Evolutionary conservation across 768 basidiomycete species (phyloP), one percentile per base, ranked within the genome.

Genomic region (Boletus huronensis): DNA sequence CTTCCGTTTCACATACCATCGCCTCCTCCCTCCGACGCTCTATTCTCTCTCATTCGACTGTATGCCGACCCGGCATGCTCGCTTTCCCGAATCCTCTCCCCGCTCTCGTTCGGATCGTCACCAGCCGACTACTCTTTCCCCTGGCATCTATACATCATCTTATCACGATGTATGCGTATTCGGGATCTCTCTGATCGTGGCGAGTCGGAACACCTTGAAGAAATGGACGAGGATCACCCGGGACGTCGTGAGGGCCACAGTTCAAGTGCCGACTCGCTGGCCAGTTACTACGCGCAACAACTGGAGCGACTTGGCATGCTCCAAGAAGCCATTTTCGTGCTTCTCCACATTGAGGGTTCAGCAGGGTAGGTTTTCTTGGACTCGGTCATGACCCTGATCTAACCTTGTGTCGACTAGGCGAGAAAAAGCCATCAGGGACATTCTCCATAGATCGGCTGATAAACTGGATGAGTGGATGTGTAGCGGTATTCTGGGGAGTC

Each of bases 71-170:
- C 87, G 3, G 79, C 82, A 10, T 82, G 78, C 60, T 89, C 82
- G 40, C 80, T 82, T 49, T 95, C 81, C 50, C 84, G 77, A 35
- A 77, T 85, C 3, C 82, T 95, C 9, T 72, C 79, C 11, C 88
- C 94, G 0, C 73, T 85, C 8, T 90, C 90, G 23, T 92, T 89
- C 59, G 80, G 84, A 1, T 72, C 88, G 2, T 87, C 84, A 6
- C 87, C 87, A 0, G 70, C 83, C n/a, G 93, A 95, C 68, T 86
- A 83, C 67, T 83, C 92, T 21, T 74, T 97, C 52, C 79, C 90
- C 7, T 99, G 96, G 96, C 93, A 98, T 71, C 65, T 98, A 32
- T 98, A 96, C 69, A 82, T 93, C 51, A 75, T 98, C 32, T 75
- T 98, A 44, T 88, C 93, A 16, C 81, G 88, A 25, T 89, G 87